These are phyloP conservation scores for Adansonia digitata DNA, from an alignment of 345 rosid species.

Conservation along the genomic window DNA sequence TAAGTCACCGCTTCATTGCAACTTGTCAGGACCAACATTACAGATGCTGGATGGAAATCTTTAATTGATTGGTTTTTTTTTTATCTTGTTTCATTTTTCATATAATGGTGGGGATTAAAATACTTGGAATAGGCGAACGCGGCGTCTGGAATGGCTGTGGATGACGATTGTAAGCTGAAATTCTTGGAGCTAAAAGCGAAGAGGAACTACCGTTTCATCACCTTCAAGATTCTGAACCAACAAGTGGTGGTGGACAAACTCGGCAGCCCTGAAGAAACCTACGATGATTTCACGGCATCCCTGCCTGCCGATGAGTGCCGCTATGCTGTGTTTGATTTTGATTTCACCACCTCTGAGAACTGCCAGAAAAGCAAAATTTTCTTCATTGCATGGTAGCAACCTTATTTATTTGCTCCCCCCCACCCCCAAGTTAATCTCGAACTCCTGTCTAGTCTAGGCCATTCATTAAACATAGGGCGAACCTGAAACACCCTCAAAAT, in stretches of 20 bases:
- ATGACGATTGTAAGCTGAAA: slow-evolving; percentile 80
- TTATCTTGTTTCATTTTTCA: background rate
- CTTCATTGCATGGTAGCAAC: slow-evolving; percentile 85
- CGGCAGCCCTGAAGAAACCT: slow-evolving; percentile 63
- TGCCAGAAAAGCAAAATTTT: slow-evolving; percentile 98
- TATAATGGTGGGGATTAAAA: background rate
- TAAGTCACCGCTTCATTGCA: background rate
- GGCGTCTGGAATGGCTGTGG: slow-evolving; percentile 91
- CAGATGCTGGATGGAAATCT: background rate
- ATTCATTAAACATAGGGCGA: too few relatives aligned
- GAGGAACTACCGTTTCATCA: slow-evolving; percentile 73
- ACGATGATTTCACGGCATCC: slow-evolving; percentile 58
- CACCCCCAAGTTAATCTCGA: too few relatives aligned
- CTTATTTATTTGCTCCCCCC: too few relatives aligned
- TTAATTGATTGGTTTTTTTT: too few relatives aligned
- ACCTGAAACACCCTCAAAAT: too few relatives aligned
- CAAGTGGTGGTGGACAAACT: slow-evolving; percentile 79
- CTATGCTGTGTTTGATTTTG: slow-evolving; percentile 80
- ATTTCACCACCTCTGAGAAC: slow-evolving; percentile 74
- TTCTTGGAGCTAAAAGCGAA: slow-evolving; percentile 81
- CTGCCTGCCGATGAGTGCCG: slow-evolving; percentile 88
- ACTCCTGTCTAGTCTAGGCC: too few relatives aligned
- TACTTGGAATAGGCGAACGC: slow-evolving; percentile 56
- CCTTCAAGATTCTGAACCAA: slow-evolving; percentile 63
- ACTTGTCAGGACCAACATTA: background rate